Evolutionary conservation across 768 basidiomycete species (phyloP), one percentile per base, ranked within the genome.

Genomic region (Podaxis carcinomalis): DNA sequence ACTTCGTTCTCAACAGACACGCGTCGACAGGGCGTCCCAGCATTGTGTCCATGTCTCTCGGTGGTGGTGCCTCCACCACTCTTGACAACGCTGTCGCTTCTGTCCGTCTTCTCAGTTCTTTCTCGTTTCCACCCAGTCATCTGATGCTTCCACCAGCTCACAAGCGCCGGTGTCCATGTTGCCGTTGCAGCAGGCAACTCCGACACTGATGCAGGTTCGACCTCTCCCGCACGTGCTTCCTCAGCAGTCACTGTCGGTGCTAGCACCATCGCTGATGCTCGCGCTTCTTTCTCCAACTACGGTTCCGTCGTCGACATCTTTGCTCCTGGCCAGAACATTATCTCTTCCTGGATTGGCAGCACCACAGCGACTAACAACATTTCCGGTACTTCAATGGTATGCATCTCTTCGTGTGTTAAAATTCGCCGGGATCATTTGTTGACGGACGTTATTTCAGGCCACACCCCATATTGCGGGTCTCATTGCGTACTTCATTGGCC

Each of bases 391-490:
- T 70, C 68, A 28, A 75, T 74, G 75, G 64, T 61, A 21, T 11
- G 53, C n/a, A 5, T 13, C 23, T 10, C 16, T n/a, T 14, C 3
- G n/a, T 27, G 5, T 62, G 16, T 21, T 4, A 35, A 46, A 14
- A 28, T 11, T 35, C 2, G 14, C 7, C 2, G 14, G 19, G 21
- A 21, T 28, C 10, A 6, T 23, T 25, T 14, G 14, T 35, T 55
- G 9, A 55, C 13, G 19, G 10, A 52, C 40, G 13, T 9, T 6
- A 52, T 27, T 36, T 3, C 27, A 65, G 64, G 67, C 70, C 4
- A 65, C 70, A 23, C 74, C 77, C 35, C 75, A 78, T 59, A 63
- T 79, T 53, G 69, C 77, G 21, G 78, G 78, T 25, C 65, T 78
- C 44, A 68, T 76, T 42, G 77, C 78, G 25, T 75, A 75, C 61